Percentiles rank a stretch among this genome's conserved stretches.
Conservation (phyloP, 2,329 filamentous ascomycete species). For the Thyridium curvatum region DNA sequence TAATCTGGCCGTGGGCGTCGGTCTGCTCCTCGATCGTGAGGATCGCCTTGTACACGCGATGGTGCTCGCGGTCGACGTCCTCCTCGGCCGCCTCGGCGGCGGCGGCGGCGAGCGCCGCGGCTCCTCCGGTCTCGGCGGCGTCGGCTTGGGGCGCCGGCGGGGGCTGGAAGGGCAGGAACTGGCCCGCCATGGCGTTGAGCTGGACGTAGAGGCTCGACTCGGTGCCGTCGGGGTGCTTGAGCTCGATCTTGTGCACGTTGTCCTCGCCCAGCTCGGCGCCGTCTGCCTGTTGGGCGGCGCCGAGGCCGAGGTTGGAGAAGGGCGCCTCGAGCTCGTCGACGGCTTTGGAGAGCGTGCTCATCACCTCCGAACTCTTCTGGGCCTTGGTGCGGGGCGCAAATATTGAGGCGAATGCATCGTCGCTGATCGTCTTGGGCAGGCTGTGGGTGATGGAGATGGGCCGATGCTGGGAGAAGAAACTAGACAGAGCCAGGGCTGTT, state of each 20-base stretch:
- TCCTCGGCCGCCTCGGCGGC: slow-evolving; percentile 20
- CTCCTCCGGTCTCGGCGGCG: not conserved
- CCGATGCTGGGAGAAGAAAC: slow-evolving; percentile 93
- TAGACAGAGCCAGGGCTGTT: slow-evolving; percentile 77
- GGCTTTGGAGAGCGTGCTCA: slow-evolving; percentile 58
- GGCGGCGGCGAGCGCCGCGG: slow-evolving; percentile 9
- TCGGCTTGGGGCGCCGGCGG: slow-evolving; percentile 66
- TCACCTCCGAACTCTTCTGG: slow-evolving; percentile 52
- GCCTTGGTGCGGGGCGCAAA: slow-evolving; percentile 55
- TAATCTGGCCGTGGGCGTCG: slow-evolving; percentile 52
- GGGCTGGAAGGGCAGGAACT: slow-evolving; percentile 74
- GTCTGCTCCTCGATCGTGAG: slow-evolving; percentile 63
- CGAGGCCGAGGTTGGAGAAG: slow-evolving; percentile 46
- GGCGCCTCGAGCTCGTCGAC: slow-evolving; percentile 54
- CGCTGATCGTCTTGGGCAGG: slow-evolving; percentile 65
- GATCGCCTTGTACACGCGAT: slow-evolving; percentile 50
- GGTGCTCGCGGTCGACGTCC: not conserved
- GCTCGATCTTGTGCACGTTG: slow-evolving; percentile 42
- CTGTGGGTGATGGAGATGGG: slow-evolving; percentile 84
- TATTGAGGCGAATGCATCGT: slow-evolving; percentile 77
- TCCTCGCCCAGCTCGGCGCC: slow-evolving; percentile 33
- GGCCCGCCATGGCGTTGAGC: slow-evolving; percentile 61
- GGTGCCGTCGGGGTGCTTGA: slow-evolving; percentile 50
- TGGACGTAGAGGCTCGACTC: slow-evolving; percentile 58
- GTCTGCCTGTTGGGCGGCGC: slow-evolving; percentile 21